A percentile compares a stretch with the other conserved stretches of the same genome.
These are phyloP conservation scores for Pseudocohnilembus persalinus DNA, from an alignment of 169 alveolate species.

Conservation along the genomic window DNA sequence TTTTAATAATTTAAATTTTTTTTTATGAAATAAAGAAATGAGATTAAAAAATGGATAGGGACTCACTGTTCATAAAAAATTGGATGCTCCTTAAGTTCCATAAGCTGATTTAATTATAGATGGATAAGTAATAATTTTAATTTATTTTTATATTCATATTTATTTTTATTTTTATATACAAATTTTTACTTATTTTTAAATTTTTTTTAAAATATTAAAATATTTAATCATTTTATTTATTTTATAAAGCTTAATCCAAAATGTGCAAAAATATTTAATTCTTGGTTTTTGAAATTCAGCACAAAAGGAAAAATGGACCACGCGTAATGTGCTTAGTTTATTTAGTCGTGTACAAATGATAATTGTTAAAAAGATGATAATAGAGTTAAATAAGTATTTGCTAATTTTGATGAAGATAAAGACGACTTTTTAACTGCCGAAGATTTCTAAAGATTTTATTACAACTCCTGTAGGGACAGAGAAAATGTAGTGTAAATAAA, in stretches of 20 bases:
- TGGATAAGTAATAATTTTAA: background rate
- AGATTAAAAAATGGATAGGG: background rate
- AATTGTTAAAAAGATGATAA: constrained; percentile 48
- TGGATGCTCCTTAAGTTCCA: background rate
- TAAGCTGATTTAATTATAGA: background rate
- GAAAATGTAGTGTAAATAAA: constrained; percentile 23
- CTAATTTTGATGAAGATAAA: constrained; percentile 38
- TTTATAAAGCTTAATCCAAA: constrained; percentile 8
- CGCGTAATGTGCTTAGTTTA: constrained; percentile 56
- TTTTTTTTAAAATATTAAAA: too few species aligned
- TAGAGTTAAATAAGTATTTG: constrained; percentile 49
- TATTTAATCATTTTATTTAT: too few species aligned
- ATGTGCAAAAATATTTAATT: constrained; percentile 45
- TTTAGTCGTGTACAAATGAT: constrained; percentile 68
- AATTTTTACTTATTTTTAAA: too few species aligned
- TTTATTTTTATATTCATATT: too few species aligned
- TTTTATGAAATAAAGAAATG: background rate
- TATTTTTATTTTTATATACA: too few species aligned
- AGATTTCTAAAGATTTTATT: constrained; percentile 24
- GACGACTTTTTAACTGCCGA: constrained; percentile 43
- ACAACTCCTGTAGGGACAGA: constrained; percentile 21
- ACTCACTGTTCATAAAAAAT: background rate
- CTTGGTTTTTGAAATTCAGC: constrained; percentile 68
- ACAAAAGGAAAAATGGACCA: constrained; percentile 69
- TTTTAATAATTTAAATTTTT: too few species aligned